Evolutionary conservation across 2,329 filamentous ascomycete species (phyloP), one percentile per base, ranked within the genome.

Genomic region (Colletotrichum navitas): DNA sequence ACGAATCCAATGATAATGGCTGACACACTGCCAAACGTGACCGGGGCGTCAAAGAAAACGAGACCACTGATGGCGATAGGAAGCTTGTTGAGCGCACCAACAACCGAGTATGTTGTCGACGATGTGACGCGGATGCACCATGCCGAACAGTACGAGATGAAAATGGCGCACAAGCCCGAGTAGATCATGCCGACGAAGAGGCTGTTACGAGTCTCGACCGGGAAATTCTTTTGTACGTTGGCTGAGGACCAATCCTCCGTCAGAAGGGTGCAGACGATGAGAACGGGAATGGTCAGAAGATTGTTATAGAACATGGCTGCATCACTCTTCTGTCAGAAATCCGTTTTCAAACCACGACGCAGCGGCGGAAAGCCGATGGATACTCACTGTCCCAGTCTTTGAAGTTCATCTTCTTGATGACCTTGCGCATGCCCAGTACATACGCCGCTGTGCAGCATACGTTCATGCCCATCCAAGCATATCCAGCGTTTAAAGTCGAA

Each of bases 241-340:
- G 87, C 87, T 62, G 89, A 85, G 8, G 95, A 97, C 96, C 96
- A 99, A 84, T 98, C 94, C 82, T 99, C 96, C 75, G 92, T 85
- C 74, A 97, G 77, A 64, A 98, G 85, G 43, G 95, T 97, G 81
- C 91, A 91, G 77, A 94, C 81, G 69, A 98, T 83, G 63, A 99
- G 90, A 78, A 98, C 92, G 36, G 96, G 96, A 74, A 99, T 97
- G 68, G 95, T 97, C 76, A 99, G 90, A 59, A 98, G 89, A 84
- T 99, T 98, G 90, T 99, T 99, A 88, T 99, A 99, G 86, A 96
- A 98, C 96, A 98, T 99, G 79, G 95, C 95, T 98, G 59, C 10
- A 79, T 83, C 77, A 59, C 41, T 24, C 24, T 26, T 21, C 18
- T 18, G 43, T 72, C 45, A 85, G 81, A 58, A 8, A 63, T 74